These are phyloP conservation scores for Combretum micranthum DNA, from an alignment of 345 rosid genomes.

Conservation along the genomic window DNA sequence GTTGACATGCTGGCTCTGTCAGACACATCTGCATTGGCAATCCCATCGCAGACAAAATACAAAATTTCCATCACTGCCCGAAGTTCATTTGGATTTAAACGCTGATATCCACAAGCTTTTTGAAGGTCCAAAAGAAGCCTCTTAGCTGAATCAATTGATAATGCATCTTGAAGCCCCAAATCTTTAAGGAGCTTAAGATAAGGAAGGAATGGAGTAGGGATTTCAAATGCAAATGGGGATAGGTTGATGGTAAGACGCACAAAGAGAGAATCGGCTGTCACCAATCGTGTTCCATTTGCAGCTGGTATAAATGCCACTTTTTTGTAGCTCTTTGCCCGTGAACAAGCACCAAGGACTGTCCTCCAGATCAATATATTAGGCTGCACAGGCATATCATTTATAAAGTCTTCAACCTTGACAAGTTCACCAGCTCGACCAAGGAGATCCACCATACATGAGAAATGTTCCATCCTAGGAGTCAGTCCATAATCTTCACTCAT, in stretches of 20 bases:
- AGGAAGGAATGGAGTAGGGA: conserved; percentile 72
- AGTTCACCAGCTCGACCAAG: too few species aligned
- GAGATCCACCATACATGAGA: too few species aligned
- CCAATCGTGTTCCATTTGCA: conserved; percentile 92
- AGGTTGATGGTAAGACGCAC: conserved; percentile 65
- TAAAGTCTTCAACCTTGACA: too few species aligned
- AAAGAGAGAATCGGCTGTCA: conserved; percentile 67
- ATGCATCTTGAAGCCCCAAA: conserved; percentile 74
- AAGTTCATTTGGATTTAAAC: conserved; percentile 85
- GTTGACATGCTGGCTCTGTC: conserved; percentile 30
- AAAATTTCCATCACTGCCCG: conserved; percentile 89
- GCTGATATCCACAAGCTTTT: conserved; percentile 80
- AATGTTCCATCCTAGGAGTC: too few species aligned
- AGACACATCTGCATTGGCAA: conserved; percentile 24
- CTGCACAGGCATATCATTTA: too few species aligned
- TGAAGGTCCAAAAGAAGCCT: conserved; percentile 63
- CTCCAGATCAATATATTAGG: too few species aligned
- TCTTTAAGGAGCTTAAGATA: conserved; percentile 73
- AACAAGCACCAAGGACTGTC: too few species aligned
- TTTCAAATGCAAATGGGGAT: conserved; percentile 92
- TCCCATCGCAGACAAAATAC: conserved; percentile 54
- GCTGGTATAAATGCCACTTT: conserved; percentile 82
- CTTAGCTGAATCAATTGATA: conserved; percentile 68
- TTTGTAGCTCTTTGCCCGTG: too few species aligned
- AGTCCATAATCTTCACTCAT: too few species aligned